Percentiles rank a stretch among this genome's conserved stretches.
phyloP scores from a whole-genome alignment of 768 basidiomycete genomes.

The Cyathus striatus region DNA sequence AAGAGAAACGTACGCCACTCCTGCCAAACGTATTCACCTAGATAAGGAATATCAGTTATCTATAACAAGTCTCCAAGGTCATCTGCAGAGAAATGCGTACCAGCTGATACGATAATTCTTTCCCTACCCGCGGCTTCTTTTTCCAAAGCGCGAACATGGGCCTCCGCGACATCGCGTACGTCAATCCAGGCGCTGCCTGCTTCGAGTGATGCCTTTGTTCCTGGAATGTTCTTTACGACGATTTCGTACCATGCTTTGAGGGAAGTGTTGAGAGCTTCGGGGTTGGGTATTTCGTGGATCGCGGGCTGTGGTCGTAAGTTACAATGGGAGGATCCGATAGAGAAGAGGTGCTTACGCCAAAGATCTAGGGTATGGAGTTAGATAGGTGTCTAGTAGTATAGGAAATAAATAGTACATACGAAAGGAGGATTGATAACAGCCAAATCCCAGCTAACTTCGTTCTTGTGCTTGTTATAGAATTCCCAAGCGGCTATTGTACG shows the following conservation, averaged over 20 bases:
- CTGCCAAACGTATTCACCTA: neutral
- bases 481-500: constrained; percentile 29
- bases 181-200: constrained; percentile 25
- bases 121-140: constrained; percentile 44
- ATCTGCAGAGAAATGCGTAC: no score
- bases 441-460: constrained; percentile 40
- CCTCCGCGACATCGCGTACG: constrained; percentile 45
- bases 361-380: no score
- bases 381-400: no score
- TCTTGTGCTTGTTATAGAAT: constrained; percentile 24
- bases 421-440: constrained; percentile 46
- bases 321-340: neutral
- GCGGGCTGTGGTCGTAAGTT: neutral
- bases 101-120: no score
- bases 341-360: no score
- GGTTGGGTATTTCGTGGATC: neutral
- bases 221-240: neutral
- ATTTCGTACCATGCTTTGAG: neutral
- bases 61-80: no score
- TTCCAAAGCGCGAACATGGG: constrained; percentile 44
- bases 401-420: no score
- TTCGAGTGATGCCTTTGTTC: neutral
- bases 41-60: no score
- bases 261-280: neutral
- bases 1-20: neutral